Percentiles rank a stretch among this genome's conserved stretches.
Evolutionary conservation across 768 basidiomycete genomes (phyloP).

Genomic region (Suillus paluster): DNA sequence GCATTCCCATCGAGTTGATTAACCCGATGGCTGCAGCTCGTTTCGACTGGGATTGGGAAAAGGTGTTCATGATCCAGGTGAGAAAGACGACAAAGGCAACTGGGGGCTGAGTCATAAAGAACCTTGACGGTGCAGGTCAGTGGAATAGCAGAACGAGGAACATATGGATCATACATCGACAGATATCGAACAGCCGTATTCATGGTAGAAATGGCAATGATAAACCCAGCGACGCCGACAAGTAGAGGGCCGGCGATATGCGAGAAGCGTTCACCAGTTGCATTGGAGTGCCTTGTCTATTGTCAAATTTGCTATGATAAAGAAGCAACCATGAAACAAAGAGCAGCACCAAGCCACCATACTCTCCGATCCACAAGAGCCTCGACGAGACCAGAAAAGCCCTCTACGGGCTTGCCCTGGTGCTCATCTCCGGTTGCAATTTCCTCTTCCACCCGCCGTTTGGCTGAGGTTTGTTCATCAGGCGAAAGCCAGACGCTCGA

Average conservation of each 20-base stretch:
- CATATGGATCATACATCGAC: conserved; percentile 49
- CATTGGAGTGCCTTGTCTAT: conserved; percentile 68
- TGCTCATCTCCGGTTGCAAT: conserved; percentile 53
- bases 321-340: conserved; percentile 59
- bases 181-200: conserved; percentile 64
- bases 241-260: conserved; percentile 61
- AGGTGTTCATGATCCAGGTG: conserved; percentile 54
- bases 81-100: conserved; percentile 69
- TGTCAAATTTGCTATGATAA: conserved; percentile 67
- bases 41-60: conserved; percentile 82
- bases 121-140: conserved; percentile 43
- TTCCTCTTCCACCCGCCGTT: conserved; percentile 64
- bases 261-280: conserved; percentile 68
- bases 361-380: conserved; percentile 78
- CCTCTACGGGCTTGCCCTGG: conserved; percentile 40
- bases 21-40: conserved; percentile 82
- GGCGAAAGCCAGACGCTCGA: conserved; percentile 60
- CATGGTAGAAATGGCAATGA: conserved; percentile 66
- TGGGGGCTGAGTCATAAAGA: conserved; percentile 75
- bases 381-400: conserved; percentile 51
- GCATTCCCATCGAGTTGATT: conserved; percentile 77
- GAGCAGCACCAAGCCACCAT: conserved; percentile 73
- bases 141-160: not conserved
- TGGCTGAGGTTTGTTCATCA: conserved; percentile 57
- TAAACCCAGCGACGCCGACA: conserved; percentile 67